Conservation (phyloP, 1,139 yeast genomes). For the Geotrichum aggregatum region DNA sequence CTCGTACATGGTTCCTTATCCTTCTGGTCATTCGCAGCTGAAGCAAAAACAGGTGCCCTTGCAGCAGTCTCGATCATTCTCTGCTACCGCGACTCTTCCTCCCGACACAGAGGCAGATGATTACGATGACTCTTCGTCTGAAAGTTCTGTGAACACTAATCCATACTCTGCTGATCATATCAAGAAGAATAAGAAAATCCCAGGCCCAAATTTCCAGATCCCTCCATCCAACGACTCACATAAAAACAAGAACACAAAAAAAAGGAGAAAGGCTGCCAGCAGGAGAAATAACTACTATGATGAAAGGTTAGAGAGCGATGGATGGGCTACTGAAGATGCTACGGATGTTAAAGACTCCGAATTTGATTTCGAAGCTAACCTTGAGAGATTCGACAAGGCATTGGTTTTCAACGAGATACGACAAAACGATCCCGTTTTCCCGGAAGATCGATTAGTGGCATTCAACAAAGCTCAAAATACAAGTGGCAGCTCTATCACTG, state of each 20-base stretch:
- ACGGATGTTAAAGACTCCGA: slow-evolving; percentile 47
- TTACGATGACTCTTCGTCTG: slow-evolving; percentile 17
- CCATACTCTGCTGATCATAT: slow-evolving; percentile 25
- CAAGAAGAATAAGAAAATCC: neutral
- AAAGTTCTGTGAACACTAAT: slow-evolving; percentile 23
- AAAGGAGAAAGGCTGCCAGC: neutral
- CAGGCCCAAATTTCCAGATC: neutral
- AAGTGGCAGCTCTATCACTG: neutral
- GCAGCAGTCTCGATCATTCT: neutral
- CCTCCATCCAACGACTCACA: neutral
- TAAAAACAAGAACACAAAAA: neutral
- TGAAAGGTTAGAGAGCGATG: slow-evolving; percentile 29
- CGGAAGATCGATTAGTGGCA: slow-evolving; percentile 65
- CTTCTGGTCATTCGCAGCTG: neutral
- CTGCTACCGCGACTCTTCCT: slow-evolving; percentile 19
- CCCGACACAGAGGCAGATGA: slow-evolving; percentile 12
- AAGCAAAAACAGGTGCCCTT: neutral
- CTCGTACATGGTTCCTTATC: neutral
- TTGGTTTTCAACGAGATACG: slow-evolving; percentile 75
- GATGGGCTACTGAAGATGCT: slow-evolving; percentile 55
- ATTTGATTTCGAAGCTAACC: slow-evolving; percentile 80
- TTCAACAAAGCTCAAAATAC: slow-evolving; percentile 49
- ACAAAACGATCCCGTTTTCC: slow-evolving; percentile 56
- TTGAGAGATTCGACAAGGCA: slow-evolving; percentile 76
- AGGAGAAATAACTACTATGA: neutral